Conservation (phyloP, 169 alveolate species). For the Babesia ovis region DNA sequence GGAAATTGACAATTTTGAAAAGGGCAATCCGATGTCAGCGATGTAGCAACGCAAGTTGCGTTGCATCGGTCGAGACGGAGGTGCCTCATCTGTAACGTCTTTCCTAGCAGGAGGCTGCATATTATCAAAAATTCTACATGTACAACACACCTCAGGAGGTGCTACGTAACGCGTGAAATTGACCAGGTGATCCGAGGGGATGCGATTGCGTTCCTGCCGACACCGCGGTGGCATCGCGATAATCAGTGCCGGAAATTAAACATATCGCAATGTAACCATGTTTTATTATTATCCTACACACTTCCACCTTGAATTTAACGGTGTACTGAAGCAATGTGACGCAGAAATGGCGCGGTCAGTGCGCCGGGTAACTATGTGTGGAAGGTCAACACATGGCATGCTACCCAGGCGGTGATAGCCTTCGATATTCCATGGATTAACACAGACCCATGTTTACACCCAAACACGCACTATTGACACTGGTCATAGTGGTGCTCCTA, state of each 20-base stretch:
- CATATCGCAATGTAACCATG: background rate
- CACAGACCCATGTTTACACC: slow-evolving; percentile 19
- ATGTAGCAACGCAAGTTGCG: slow-evolving; percentile 42
- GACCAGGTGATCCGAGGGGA: slow-evolving; percentile 38
- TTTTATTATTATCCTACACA: background rate
- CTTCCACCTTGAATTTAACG: background rate
- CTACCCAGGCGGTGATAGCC: slow-evolving; percentile 3
- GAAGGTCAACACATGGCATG: background rate
- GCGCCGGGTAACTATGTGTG: background rate
- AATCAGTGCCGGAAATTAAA: background rate
- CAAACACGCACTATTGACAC: slow-evolving; percentile 9
- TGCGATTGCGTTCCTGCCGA: slow-evolving; percentile 33
- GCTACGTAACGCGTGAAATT: slow-evolving; percentile 30
- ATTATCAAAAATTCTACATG: background rate
- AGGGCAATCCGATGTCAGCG: slow-evolving; percentile 33
- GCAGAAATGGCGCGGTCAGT: background rate
- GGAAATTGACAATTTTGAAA: slow-evolving; percentile 4
- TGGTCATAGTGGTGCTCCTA: slow-evolving; percentile 21
- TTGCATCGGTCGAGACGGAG: slow-evolving; percentile 25
- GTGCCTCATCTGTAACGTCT: background rate
- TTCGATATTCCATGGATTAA: background rate
- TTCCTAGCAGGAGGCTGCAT: slow-evolving; percentile 16
- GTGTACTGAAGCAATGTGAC: background rate
- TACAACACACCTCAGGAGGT: slow-evolving; percentile 12
- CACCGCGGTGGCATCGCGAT: slow-evolving; percentile 27